Evolutionary conservation across 2,329 filamentous ascomycete species (phyloP).

Genomic region (Boeremia exigua): DNA sequence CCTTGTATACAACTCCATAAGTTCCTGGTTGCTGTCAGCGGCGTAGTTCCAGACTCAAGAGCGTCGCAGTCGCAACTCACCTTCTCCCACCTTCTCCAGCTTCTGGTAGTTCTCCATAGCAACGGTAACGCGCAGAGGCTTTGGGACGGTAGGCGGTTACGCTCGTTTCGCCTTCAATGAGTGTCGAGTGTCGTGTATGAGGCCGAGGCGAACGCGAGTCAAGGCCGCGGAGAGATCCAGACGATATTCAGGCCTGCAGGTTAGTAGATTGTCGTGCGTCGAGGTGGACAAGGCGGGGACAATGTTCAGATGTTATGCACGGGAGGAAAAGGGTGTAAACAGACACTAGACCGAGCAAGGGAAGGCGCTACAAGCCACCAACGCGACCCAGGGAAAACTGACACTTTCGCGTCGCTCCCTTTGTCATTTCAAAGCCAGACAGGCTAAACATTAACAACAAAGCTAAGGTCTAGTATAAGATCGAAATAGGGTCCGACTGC

Average conservation of each 20-base stretch:
- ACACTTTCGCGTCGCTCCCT: slow-evolving; percentile 13
- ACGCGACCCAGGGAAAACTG: slow-evolving; percentile 22
- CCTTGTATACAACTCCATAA: slow-evolving; percentile 95
- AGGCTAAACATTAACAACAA: not conserved
- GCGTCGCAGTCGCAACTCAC: slow-evolving; percentile 54
- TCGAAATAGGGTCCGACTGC: not conserved
- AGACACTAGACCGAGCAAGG: slow-evolving; percentile 22
- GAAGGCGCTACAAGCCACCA: slow-evolving; percentile 29
- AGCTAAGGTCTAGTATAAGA: not conserved
- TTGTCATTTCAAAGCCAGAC: not conserved
- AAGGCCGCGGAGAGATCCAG: not conserved
- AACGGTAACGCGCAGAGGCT: slow-evolving; percentile 18
- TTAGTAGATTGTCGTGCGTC: slow-evolving; percentile 33
- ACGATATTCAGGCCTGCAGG: slow-evolving; percentile 26
- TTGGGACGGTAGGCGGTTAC: slow-evolving; percentile 32
- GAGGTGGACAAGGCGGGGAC: slow-evolving; percentile 18
- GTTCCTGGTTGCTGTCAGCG: slow-evolving; percentile 67
- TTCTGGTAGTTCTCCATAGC: slow-evolving; percentile 96
- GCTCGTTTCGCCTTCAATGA: slow-evolving; percentile 2
- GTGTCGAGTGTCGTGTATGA: not conserved
- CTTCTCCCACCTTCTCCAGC: slow-evolving; percentile 95
- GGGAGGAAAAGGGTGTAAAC: slow-evolving; percentile 31
- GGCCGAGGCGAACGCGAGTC: not conserved
- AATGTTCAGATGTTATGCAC: slow-evolving; percentile 30
- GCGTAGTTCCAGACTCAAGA: too few species aligned